These are phyloP conservation scores for Truncatella angustata DNA, from an alignment of 2,329 filamentous ascomycete species.

Conservation along the genomic window DNA sequence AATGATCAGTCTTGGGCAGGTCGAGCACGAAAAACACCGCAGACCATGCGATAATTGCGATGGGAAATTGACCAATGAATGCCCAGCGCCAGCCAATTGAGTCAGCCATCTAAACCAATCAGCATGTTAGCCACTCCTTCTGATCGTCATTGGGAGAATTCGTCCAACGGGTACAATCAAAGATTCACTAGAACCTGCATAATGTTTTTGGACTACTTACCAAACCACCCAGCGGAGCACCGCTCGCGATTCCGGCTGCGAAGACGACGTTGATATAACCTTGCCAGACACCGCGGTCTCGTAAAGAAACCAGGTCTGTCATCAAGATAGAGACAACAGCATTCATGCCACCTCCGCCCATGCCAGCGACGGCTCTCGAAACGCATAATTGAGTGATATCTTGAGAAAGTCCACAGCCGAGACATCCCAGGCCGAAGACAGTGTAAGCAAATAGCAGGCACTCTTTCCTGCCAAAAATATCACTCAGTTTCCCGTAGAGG, in stretches of 20 bases:
- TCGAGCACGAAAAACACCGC: constrained; percentile 63
- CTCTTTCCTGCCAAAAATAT: constrained; percentile 60
- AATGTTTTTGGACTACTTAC: too few relatives aligned
- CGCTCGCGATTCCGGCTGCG: constrained; percentile 64
- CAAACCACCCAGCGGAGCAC: constrained; percentile 69
- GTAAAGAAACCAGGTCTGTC: constrained; percentile 60
- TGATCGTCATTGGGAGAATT: too few relatives aligned
- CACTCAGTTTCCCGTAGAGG: constrained; percentile 59
- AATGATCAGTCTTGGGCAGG: constrained; percentile 55
- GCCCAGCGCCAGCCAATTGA: constrained; percentile 75
- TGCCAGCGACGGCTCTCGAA: constrained; percentile 40
- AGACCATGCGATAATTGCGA: constrained; percentile 64
- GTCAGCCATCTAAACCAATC: too few relatives aligned
- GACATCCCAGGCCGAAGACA: constrained; percentile 57
- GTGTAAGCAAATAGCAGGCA: constrained; percentile 57
- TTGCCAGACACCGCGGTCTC: constrained; percentile 64
- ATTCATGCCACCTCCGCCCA: constrained; percentile 64
- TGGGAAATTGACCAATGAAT: constrained; percentile 68
- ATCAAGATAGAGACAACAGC: constrained; percentile 61
- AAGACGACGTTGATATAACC: constrained; percentile 65
- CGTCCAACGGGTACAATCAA: too few relatives aligned
- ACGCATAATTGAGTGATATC: constrained; percentile 60
- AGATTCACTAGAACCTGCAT: too few relatives aligned
- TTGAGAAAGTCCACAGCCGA: constrained; percentile 57
- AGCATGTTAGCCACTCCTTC: too few relatives aligned